Percentiles rank a stretch among this genome's conserved stretches.
These are phyloP conservation scores for Quercus tomentella DNA, from an alignment of 331 rosid genomes.

Conservation along the genomic window DNA sequence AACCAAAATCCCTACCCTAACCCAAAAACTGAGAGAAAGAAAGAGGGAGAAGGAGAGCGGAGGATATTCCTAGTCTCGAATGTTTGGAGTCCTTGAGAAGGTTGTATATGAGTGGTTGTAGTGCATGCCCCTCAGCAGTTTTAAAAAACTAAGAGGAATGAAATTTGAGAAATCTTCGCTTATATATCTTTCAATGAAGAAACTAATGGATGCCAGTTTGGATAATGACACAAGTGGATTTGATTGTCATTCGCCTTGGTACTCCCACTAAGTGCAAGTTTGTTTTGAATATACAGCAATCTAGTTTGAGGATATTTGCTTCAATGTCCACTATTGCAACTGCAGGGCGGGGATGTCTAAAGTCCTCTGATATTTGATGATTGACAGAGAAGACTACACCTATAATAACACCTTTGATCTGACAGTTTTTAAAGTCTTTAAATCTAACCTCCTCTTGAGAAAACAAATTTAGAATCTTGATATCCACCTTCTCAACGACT, in stretches of 20 bases:
- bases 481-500: too few species aligned
- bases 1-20: too few species aligned
- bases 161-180: too few species aligned
- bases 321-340: conserved; percentile 22
- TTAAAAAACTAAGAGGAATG: too few species aligned
- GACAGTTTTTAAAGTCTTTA: conserved; percentile 27
- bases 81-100: too few species aligned
- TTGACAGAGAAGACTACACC: conserved; percentile 27
- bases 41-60: too few species aligned
- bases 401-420: conserved; percentile 21
- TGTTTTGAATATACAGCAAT: conserved; percentile 11
- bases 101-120: too few species aligned
- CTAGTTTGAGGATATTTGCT: conserved; percentile 32
- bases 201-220: conserved; percentile 23
- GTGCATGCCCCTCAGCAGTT: too few species aligned
- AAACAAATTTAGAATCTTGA: conserved; percentile 53
- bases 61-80: too few species aligned
- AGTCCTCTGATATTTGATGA: conserved; percentile 25
- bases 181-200: conserved; percentile 14
- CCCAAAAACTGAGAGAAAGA: too few species aligned
- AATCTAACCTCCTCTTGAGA: conserved; percentile 29
- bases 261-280: conserved; percentile 27
- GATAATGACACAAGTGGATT: conserved; percentile 43
- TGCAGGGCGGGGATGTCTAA: conserved; percentile 9
- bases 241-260: conserved; percentile 47